Conservation (phyloP, 2,329 filamentous ascomycete species). For the Pestalotiopsis sp. region DNA sequence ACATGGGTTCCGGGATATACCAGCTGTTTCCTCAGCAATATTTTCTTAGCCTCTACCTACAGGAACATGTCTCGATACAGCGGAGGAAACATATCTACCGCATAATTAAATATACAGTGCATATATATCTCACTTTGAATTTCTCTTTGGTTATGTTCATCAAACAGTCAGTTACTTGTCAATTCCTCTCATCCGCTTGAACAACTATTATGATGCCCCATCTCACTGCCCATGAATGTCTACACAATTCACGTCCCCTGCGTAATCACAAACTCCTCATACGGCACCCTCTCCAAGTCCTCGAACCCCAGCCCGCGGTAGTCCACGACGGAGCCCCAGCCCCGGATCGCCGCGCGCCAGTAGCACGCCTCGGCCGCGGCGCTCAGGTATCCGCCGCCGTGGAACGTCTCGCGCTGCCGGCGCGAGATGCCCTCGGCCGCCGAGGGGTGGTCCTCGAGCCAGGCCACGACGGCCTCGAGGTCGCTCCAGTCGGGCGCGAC, state of each 20-base stretch:
- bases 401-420: conserved; percentile 46
- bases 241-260: background rate
- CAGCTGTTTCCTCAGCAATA: conserved; percentile 1
- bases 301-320: conserved; percentile 36
- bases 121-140: background rate
- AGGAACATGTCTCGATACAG: background rate
- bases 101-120: background rate
- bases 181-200: background rate
- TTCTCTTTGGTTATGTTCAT: too few relatives aligned
- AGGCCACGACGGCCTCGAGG: conserved; percentile 45
- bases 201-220: background rate
- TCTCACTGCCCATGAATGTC: background rate
- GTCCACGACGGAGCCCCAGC: conserved; percentile 45
- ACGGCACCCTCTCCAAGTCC: conserved; percentile 34
- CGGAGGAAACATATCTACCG: background rate
- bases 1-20: background rate
- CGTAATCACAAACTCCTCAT: conserved; percentile 38
- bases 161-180: too few relatives aligned
- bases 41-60: background rate
- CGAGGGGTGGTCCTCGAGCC: conserved; percentile 44
- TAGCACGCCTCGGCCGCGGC: conserved; percentile 55
- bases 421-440: conserved; percentile 48
- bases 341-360: conserved; percentile 50
- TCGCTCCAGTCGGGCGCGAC: conserved; percentile 38
- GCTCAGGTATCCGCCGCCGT: conserved; percentile 46